Evolutionary conservation across 345 rosid species (phyloP).

Genomic region (Brassica cretica): DNA sequence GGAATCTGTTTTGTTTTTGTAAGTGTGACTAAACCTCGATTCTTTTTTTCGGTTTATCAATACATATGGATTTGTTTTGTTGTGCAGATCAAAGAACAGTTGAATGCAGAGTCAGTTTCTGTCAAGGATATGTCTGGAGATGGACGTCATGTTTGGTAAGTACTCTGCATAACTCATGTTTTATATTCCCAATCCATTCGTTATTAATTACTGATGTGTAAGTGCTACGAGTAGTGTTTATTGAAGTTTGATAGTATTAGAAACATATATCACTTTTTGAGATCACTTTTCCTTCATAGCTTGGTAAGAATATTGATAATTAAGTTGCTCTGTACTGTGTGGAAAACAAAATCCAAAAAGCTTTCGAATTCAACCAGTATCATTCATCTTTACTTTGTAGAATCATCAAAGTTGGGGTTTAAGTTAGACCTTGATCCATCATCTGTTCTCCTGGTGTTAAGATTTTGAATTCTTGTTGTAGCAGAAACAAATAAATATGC

Average conservation of each 20-base stretch:
- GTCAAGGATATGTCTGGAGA: slow-evolving; percentile 95
- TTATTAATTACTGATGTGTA: background rate
- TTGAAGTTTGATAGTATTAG: background rate
- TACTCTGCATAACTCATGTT: background rate
- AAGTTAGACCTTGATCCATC: background rate
- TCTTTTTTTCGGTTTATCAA: background rate
- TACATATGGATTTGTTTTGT: slow-evolving; percentile 5
- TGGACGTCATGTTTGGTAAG: slow-evolving; percentile 90
- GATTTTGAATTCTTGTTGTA: background rate
- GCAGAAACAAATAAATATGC: background rate
- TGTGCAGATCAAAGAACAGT: slow-evolving; percentile 71
- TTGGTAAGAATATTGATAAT: background rate
- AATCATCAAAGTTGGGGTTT: background rate
- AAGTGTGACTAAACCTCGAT: background rate
- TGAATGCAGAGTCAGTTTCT: slow-evolving; percentile 73
- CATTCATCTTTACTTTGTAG: background rate
- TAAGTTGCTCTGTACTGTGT: background rate
- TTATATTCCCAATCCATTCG: background rate
- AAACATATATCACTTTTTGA: background rate
- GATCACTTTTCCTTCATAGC: background rate
- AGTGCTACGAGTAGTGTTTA: background rate
- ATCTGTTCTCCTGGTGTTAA: background rate
- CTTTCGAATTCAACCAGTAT: background rate
- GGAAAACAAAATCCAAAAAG: background rate
- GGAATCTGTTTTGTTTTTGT: background rate